Conservation (phyloP, 768 basidiomycete genomes). For the Calocera viscosa region DNA sequence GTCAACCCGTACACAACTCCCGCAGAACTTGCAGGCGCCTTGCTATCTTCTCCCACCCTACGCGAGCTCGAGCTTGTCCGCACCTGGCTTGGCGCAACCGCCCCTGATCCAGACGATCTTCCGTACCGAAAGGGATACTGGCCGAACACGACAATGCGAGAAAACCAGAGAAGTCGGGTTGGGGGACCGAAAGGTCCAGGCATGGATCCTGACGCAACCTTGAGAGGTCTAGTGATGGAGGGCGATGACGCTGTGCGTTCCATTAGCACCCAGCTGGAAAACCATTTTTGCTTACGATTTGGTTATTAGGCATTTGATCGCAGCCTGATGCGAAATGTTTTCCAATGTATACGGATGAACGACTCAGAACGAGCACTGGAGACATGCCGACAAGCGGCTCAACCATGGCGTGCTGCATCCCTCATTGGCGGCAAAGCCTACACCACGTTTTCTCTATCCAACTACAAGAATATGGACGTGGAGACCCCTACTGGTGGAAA, state of each 20-base stretch:
- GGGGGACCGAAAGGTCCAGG: constrained; percentile 38
- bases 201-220: constrained; percentile 72
- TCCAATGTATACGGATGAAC: constrained; percentile 68
- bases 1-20: constrained; percentile 77
- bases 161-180: constrained; percentile 49
- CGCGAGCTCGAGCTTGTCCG: constrained; percentile 66
- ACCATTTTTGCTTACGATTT: neutral
- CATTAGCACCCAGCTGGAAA: neutral
- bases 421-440: constrained; percentile 74
- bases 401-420: constrained; percentile 86
- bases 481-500: constrained; percentile 50
- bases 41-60: constrained; percentile 54
- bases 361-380: constrained; percentile 72
- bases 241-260: constrained; percentile 63
- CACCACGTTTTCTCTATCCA: constrained; percentile 20
- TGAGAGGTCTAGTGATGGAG: constrained; percentile 50
- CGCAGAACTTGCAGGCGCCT: constrained; percentile 56
- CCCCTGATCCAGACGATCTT: constrained; percentile 44
- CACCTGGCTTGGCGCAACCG: constrained; percentile 80
- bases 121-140: constrained; percentile 74
- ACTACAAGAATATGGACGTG: constrained; percentile 33
- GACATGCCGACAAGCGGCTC: constrained; percentile 65
- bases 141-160: constrained; percentile 49
- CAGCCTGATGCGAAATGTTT: neutral
- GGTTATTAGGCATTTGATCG: neutral